Evolutionary conservation across 371 early-diverging fungal genomes (phyloP), one percentile per base, ranked within the genome.

Genomic region (Syncephalastrum sp.): DNA sequence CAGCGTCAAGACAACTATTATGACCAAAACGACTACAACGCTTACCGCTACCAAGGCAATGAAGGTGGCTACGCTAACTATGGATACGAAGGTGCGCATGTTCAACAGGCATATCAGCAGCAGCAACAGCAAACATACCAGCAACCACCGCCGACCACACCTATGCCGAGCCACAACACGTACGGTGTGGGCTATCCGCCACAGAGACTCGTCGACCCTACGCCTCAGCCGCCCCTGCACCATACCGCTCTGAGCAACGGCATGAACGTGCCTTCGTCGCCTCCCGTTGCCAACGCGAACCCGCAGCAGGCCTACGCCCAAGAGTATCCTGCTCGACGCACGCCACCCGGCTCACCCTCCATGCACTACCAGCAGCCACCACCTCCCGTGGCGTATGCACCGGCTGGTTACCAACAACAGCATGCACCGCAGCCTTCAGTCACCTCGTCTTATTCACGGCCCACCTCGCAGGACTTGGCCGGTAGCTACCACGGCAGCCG

Each of bases 101-200:
- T 43, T 41, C 48, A 50, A 3, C 76, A 42, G 85, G 38, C 50
- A 13, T 29, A 48, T 38, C 44, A 54, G 5, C 43, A 60, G 19
- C 43, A 48, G 13, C 38, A 33, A 3, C 76, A 42, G 85, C 45
- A 53, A 13, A 42, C 41, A 23, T 33, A 54, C 10, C 43, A 54
- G 17, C 52, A 60, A 17, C 43, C 41, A 6, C 33, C 54, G 14
- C 53, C 59, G 25, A 48, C 60, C 6, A 54, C 60, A 5, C 48
- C 54, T 23, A 57, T 57, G 57, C 57, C 57, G 12, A 57, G 47
- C 41, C 57, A 54, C 19, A 42, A 23, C 33, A 54, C 44, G n/a
- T 60, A 60, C 47, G 60, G 49, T 10, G 47, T 48, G 48, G 24
- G 42, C 2, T 54, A 60, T 42, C 60, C 60, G 14, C 60, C 54